Percentiles rank a stretch among this genome's conserved stretches.
phyloP scores from a whole-genome alignment of 164 flowering plant genomes.

The Berberis vulgaris region DNA sequence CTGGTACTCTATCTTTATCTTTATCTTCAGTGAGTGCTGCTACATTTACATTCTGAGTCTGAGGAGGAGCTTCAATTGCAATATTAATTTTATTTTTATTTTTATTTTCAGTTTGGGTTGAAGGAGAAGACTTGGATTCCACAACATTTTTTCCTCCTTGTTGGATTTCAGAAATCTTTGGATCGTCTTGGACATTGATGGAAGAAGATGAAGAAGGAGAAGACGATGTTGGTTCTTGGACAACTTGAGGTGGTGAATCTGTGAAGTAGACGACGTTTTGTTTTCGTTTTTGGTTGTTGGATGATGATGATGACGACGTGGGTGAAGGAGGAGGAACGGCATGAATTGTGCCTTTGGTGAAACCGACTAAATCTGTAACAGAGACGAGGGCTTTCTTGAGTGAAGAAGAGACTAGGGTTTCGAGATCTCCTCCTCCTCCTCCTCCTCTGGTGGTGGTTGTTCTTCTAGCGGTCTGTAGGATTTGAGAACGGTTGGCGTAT shows the following conservation, averaged over 20 bases:
- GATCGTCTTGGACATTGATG: too few species aligned
- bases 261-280: constrained; percentile 38
- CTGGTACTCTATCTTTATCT: not conserved
- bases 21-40: not conserved
- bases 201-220: not conserved
- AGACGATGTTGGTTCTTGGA: not conserved
- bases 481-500: constrained; percentile 28
- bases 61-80: too few species aligned
- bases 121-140: too few species aligned
- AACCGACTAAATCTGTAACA: constrained; percentile 62
- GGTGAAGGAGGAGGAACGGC: not conserved
- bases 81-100: too few species aligned
- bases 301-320: not conserved
- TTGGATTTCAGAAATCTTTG: too few species aligned
- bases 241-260: not conserved
- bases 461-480: constrained; percentile 14
- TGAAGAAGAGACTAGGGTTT: constrained; percentile 38
- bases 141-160: too few species aligned
- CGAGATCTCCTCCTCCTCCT: constrained; percentile 12
- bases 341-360: constrained; percentile 64
- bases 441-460: constrained; percentile 18
- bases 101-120: too few species aligned
- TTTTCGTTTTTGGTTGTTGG: not conserved
- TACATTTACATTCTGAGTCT: too few species aligned
- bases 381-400: constrained; percentile 40